Conservation (phyloP, 2,329 filamentous ascomycete genomes). For the Botrytis cinerea region DNA sequence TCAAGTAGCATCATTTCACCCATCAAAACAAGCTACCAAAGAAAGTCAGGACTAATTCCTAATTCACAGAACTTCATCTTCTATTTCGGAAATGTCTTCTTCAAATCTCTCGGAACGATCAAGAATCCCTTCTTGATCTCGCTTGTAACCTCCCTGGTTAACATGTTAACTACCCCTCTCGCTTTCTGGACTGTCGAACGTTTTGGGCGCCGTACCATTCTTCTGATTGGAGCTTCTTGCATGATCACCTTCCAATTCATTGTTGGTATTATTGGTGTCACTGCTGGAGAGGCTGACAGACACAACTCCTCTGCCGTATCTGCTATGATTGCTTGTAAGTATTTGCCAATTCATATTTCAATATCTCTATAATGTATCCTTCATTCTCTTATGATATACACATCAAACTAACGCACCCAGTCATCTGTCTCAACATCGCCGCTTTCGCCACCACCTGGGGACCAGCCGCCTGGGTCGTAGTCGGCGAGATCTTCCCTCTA, state of each 20-base stretch:
- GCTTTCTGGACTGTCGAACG: slow-evolving; percentile 89
- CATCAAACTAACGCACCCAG: not conserved
- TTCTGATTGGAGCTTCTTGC: slow-evolving; percentile 75
- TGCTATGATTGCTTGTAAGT: slow-evolving; percentile 68
- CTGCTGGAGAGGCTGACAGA: slow-evolving; percentile 56
- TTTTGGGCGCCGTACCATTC: slow-evolving; percentile 76
- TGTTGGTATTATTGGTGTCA: slow-evolving; percentile 74
- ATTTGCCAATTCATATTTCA: too few relatives aligned
- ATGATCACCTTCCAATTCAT: slow-evolving; percentile 88
- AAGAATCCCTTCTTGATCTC: slow-evolving; percentile 78
- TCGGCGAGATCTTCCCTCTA: slow-evolving; percentile 88
- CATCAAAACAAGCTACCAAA: not conserved
- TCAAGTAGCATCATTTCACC: not conserved
- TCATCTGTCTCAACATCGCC: slow-evolving; percentile 90
- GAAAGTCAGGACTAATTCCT: not conserved
- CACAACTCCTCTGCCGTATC: slow-evolving; percentile 57
- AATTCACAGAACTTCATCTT: slow-evolving; percentile 74
- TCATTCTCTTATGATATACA: slow-evolving; percentile 64
- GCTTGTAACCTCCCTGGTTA: slow-evolving; percentile 84
- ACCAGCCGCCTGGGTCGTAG: slow-evolving; percentile 73
- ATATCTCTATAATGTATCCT: slow-evolving; percentile 61
- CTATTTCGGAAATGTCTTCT: slow-evolving; percentile 84
- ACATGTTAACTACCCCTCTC: slow-evolving; percentile 80
- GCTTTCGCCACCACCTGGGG: slow-evolving; percentile 91
- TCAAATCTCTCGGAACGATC: slow-evolving; percentile 76